A percentile compares a stretch with the other conserved stretches of the same genome.
Conservation (phyloP, 495 filamentous ascomycete species). For the Tuber magnatum region DNA sequence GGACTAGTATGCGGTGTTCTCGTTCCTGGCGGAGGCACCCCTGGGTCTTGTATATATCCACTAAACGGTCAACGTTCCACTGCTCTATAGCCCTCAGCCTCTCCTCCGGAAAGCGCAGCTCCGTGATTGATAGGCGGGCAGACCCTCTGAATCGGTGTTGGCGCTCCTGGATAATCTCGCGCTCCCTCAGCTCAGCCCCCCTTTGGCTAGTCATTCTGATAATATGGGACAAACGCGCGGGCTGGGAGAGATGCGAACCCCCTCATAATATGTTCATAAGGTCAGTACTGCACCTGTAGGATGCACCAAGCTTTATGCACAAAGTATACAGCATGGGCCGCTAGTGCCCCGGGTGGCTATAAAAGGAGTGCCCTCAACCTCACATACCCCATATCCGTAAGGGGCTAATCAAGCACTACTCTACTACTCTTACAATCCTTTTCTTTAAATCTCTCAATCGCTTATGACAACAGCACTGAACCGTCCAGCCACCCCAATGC, state of each 20-base stretch:
- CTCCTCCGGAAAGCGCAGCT: neutral
- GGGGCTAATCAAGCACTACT: neutral
- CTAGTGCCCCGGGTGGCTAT: neutral
- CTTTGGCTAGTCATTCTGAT: neutral
- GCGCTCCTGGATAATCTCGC: neutral
- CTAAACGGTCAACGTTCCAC: slow-evolving; percentile 24
- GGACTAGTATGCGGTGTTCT: slow-evolving; percentile 19
- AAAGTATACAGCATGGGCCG: neutral
- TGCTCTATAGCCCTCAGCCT: slow-evolving; percentile 14
- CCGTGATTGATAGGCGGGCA: neutral
- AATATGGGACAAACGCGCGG: neutral
- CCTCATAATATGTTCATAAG: neutral
- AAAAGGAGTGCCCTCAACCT: neutral
- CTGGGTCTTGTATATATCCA: slow-evolving; percentile 7
- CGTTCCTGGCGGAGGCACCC: slow-evolving; percentile 3
- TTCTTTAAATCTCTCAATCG: no score
- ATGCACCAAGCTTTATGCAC: neutral
- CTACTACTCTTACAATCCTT: no score
- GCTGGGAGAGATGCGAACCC: no score
- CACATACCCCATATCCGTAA: neutral
- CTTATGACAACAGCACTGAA: no score
- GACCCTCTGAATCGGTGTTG: neutral
- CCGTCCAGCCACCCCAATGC: no score
- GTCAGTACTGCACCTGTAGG: no score
- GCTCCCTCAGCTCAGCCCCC: neutral